phyloP scores from a whole-genome alignment of 495 filamentous ascomycete genomes.

The Penicillium longicatenatum region DNA sequence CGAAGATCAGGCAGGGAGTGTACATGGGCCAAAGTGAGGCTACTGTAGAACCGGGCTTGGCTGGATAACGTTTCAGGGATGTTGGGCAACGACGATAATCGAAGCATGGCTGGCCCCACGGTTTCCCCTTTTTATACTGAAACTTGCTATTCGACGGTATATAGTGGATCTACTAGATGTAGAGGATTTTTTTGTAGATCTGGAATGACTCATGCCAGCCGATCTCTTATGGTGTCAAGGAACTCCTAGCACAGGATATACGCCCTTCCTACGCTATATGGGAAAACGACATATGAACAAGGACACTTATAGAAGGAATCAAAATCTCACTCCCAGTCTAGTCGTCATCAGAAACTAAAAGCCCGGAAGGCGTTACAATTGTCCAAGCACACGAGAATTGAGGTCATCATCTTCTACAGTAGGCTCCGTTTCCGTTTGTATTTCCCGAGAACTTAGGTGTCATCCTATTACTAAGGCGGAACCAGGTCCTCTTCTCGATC shows the following conservation, averaged over 20 bases:
- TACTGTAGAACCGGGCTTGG: constrained; percentile 12
- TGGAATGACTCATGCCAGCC: constrained; percentile 2
- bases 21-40: constrained; percentile 23
- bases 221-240: neutral
- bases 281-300: neutral
- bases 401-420: constrained; percentile 2
- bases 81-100: constrained; percentile 24
- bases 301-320: neutral
- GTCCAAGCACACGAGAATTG: constrained; percentile 1
- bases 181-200: neutral
- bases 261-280: neutral
- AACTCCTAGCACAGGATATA: neutral
- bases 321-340: constrained; percentile 1
- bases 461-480: neutral
- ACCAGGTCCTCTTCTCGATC: neutral
- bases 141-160: neutral
- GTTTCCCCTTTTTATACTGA: neutral
- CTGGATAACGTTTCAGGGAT: constrained; percentile 13
- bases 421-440: neutral
- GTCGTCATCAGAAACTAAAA: neutral
- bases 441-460: neutral
- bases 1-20: constrained; percentile 22
- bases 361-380: neutral
- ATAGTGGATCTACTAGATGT: neutral
- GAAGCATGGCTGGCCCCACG: constrained; percentile 8